Base-by-base conservation (phyloP, 2,329 filamentous ascomycete species). In the Furcasterigmium sp. region DNA sequence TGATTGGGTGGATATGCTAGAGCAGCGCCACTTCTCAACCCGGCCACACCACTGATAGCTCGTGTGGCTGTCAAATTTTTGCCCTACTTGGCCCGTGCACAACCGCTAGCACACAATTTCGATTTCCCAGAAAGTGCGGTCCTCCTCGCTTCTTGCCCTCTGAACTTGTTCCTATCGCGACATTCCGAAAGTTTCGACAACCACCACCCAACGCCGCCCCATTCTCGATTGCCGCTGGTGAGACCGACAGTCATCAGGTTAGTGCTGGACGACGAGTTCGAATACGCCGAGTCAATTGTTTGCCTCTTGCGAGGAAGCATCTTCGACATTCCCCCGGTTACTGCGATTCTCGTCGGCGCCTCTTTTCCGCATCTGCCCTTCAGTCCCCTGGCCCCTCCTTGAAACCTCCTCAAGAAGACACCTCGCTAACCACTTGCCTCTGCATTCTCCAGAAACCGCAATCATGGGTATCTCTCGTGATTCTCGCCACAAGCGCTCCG, bases 381-480 rank as follows among this genome's bases (percentile, higher is more conserved):
- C 23, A n/a, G 4, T 18, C 38, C 21, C 13, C 14, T 17, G 17
- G 14, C 26, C 26, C 18, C 41, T 11, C 25, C 30, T 13, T 18
- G n/a, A n/a, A 19, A 21, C 28, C 8, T 21, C 26, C 30, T 13
- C n/a, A 8, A 28, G 20, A 34, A 13, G 25, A 32, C 17, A 46
- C 17, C 39, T 37, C 32, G 48, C 54, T 56, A 52, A 63, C 50
- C 9, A 52, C 39, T 46, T 49, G 46, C 47, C 56, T 46, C 47
- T 44, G 45, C 50, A n/a, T 48, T 44, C 56, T 62, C 56, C 70
- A 84, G 78, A 78, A 77, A 78, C 76, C 76, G 84, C 83, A 86
- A 87, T 84, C 78, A 91, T 91, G 87, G 87, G 93, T 98, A 97
- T 98, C 80, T 96, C 91, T 77, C 88, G 93, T 80, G 91, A 97